Conservation (phyloP, 768 basidiomycete species). For the Rhodocollybia butyracea region DNA sequence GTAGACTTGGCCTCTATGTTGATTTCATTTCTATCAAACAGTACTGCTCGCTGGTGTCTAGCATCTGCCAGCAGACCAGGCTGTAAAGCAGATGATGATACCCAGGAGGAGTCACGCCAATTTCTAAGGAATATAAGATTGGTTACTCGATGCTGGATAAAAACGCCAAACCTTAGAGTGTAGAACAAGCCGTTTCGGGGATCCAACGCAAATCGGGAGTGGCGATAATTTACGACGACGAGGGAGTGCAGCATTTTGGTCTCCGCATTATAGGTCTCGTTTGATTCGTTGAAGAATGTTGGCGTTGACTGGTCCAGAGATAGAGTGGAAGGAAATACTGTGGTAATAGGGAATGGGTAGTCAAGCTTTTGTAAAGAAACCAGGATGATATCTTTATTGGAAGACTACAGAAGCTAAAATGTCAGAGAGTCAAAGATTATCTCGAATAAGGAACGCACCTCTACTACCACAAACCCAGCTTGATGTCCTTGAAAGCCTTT, state of each 20-base stretch:
- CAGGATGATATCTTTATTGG: conserved; percentile 77
- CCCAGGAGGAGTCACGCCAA: conserved; percentile 86
- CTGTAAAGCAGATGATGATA: conserved; percentile 56
- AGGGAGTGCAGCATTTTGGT: conserved; percentile 47
- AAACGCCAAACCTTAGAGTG: conserved; percentile 66
- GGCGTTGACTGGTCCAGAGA: conserved; percentile 26
- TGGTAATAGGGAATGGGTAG: conserved; percentile 78
- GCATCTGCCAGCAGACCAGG: conserved; percentile 54
- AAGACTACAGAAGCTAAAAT: conserved; percentile 57
- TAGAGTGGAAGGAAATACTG: conserved; percentile 60
- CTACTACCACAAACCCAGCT: conserved; percentile 78
- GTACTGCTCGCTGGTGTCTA: conserved; percentile 58
- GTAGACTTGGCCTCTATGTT: conserved; percentile 89
- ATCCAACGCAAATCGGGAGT: conserved; percentile 87
- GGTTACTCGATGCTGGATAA: conserved; percentile 2
- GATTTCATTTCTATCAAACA: conserved; percentile 87
- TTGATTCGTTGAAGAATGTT: conserved; percentile 21
- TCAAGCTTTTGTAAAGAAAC: conserved; percentile 64
- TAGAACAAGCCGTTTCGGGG: conserved; percentile 77
- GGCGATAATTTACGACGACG: conserved; percentile 84
- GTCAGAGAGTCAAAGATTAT: conserved; percentile 4
- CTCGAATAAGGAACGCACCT: conserved; percentile 52
- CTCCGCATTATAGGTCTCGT: conserved; percentile 28
- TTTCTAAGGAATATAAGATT: conserved; percentile 48
- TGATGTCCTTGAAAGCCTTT: conserved; percentile 72